Percentiles rank a stretch among this genome's conserved stretches.
phyloP scores from a whole-genome alignment of 352 stramenopile species.

The Globisporangium nagaii region DNA sequence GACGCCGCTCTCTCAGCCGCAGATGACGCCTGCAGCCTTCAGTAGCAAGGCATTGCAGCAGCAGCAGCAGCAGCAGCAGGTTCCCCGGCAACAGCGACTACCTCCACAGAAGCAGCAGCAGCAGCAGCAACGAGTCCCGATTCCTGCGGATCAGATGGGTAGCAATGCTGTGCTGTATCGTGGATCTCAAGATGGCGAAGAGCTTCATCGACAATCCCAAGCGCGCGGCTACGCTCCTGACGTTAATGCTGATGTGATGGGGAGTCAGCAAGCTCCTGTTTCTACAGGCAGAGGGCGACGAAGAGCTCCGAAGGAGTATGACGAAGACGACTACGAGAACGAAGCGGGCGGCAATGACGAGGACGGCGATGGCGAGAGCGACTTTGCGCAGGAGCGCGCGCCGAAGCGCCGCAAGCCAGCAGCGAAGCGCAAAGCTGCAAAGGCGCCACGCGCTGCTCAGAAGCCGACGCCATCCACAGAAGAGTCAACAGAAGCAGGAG shows the following conservation, averaged over 20 bases:
- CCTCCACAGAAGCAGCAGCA: not conserved
- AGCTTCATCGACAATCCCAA: too few species aligned
- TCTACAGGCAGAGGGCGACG: too few species aligned
- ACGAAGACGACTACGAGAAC: constrained; percentile 5
- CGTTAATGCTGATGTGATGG: too few species aligned
- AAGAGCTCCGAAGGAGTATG: not conserved
- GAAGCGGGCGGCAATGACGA: not conserved
- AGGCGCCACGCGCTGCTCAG: not conserved
- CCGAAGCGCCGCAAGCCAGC: not conserved
- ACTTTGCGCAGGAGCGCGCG: not conserved
- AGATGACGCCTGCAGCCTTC: not conserved
- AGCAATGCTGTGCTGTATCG: too few species aligned
- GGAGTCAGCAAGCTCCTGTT: too few species aligned
- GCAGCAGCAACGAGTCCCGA: not conserved
- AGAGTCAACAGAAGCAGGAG: not conserved
- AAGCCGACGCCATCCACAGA: too few species aligned
- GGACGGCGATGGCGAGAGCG: not conserved
- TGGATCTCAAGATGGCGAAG: too few species aligned
- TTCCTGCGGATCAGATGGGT: not conserved
- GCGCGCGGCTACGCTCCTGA: too few species aligned
- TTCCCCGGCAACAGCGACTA: not conserved
- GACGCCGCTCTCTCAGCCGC: not conserved
- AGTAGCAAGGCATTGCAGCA: not conserved
- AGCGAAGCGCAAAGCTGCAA: constrained; percentile 5
- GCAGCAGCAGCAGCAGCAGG: not conserved